These are phyloP conservation scores for Stemphylium beticola DNA, from an alignment of 2,329 filamentous ascomycete genomes.

Conservation along the genomic window DNA sequence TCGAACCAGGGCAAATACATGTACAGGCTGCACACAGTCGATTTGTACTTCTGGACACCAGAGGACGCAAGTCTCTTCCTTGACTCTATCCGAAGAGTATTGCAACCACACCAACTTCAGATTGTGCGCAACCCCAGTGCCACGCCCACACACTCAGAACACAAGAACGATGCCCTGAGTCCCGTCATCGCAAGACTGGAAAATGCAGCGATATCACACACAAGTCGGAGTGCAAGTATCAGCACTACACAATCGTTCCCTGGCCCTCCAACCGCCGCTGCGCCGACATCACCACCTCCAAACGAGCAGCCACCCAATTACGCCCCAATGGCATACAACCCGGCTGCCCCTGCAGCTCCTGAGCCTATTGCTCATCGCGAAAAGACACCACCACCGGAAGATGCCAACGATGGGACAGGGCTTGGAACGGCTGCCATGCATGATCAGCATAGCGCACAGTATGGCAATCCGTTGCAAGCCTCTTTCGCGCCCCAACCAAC, in stretches of 20 bases:
- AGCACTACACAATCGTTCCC: slow-evolving; percentile 48
- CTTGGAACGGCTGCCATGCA: slow-evolving; percentile 49
- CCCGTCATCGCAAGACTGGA: slow-evolving; percentile 77
- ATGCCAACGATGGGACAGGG: slow-evolving; percentile 61
- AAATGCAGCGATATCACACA: slow-evolving; percentile 69
- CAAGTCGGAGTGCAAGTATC: slow-evolving; percentile 45
- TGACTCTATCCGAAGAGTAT: slow-evolving; percentile 68
- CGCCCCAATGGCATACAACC: slow-evolving; percentile 76
- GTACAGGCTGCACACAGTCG: slow-evolving; percentile 76
- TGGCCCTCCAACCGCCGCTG: slow-evolving; percentile 45
- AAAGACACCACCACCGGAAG: slow-evolving; percentile 78
- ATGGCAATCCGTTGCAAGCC: slow-evolving; percentile 39
- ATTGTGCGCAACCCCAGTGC: slow-evolving; percentile 47
- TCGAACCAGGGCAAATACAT: slow-evolving; percentile 78
- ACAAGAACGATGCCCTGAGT: slow-evolving; percentile 62
- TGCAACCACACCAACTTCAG: slow-evolving; percentile 63
- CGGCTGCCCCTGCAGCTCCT: slow-evolving; percentile 76
- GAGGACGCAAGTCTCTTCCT: slow-evolving; percentile 74
- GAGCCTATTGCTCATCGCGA: slow-evolving; percentile 75
- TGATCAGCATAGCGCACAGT: slow-evolving; percentile 45
- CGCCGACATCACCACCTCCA: slow-evolving; percentile 38
- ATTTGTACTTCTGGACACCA: slow-evolving; percentile 81
- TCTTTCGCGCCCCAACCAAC: slow-evolving; percentile 45
- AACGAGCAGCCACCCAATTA: slow-evolving; percentile 55
- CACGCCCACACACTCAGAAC: slow-evolving; percentile 49